Evolutionary conservation across 495 filamentous ascomycete species (phyloP).

Genomic region (Chaetomium tenue): DNA sequence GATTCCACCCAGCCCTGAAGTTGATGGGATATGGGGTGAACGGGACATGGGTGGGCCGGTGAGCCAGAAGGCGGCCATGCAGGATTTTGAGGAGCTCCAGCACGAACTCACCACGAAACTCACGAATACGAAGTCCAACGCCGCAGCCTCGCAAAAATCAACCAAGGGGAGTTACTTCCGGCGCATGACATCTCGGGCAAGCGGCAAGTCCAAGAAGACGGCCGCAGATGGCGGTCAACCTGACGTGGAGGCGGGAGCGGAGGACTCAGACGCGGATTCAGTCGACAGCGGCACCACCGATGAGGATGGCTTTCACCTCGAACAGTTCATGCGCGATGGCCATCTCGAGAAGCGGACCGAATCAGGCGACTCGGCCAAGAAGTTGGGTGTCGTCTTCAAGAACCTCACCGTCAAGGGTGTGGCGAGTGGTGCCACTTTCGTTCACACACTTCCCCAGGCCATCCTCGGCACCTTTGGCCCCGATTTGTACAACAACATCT

Average conservation of each 20-base stretch:
- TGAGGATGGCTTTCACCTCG: conserved; percentile 61
- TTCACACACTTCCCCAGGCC: conserved; percentile 72
- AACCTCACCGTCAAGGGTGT: conserved; percentile 74
- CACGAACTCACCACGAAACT: conserved; percentile 57
- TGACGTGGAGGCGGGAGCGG: not conserved
- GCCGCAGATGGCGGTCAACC: not conserved
- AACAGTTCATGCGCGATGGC: conserved; percentile 72
- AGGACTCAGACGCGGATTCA: conserved; percentile 41
- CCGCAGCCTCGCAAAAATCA: conserved; percentile 21
- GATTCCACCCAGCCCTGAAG: conserved; percentile 22
- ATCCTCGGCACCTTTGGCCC: conserved; percentile 82
- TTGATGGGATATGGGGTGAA: conserved; percentile 76
- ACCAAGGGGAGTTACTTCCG: conserved; percentile 24
- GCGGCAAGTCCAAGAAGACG: conserved; percentile 17
- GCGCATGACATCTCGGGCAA: conserved; percentile 26
- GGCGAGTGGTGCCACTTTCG: conserved; percentile 63
- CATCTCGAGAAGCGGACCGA: conserved; percentile 76
- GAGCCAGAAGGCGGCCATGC: conserved; percentile 62
- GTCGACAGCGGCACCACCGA: conserved; percentile 41
- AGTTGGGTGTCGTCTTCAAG: conserved; percentile 81
- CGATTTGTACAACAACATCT: conserved; percentile 70
- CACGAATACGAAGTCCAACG: conserved; percentile 20
- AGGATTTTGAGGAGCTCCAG: conserved; percentile 67
- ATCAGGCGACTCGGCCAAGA: conserved; percentile 67
- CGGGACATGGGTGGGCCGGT: conserved; percentile 62